Evolutionary conservation across 2,329 filamentous ascomycete genomes (phyloP).

Genomic region (Dothideomycetes sp.): DNA sequence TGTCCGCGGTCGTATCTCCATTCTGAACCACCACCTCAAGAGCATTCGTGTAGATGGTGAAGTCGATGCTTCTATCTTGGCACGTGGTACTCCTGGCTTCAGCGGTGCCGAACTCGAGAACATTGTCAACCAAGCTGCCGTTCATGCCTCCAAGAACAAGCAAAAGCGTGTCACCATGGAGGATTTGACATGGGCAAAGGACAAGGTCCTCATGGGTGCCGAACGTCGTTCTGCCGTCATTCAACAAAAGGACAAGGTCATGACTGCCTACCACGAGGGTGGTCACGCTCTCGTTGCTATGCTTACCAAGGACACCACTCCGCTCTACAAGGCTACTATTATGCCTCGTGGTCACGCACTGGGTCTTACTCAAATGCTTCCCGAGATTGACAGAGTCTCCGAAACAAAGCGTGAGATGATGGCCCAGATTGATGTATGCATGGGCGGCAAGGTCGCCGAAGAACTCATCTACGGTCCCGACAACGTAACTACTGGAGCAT

Average conservation of each 20-base stretch:
- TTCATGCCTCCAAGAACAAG: conserved; percentile 86
- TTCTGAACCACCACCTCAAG: conserved; percentile 86
- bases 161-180: conserved; percentile 62
- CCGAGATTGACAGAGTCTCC: conserved; percentile 87
- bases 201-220: conserved; percentile 95
- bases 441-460: conserved; percentile 83
- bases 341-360: conserved; percentile 80
- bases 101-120: conserved; percentile 96
- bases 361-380: conserved; percentile 79
- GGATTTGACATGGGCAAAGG: conserved; percentile 95
- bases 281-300: conserved; percentile 87
- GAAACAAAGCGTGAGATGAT: conserved; percentile 77
- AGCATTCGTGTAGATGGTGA: conserved; percentile 74
- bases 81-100: conserved; percentile 79
- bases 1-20: conserved; percentile 84
- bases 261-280: conserved; percentile 94
- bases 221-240: conserved; percentile 86
- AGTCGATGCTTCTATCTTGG: conserved; percentile 75
- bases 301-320: conserved; percentile 64
- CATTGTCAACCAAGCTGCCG: conserved; percentile 89
- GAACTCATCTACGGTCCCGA: conserved; percentile 89
- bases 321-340: conserved; percentile 94
- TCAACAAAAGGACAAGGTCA: conserved; percentile 83
- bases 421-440: conserved; percentile 66
- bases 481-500: conserved; percentile 82